Conservation (phyloP, 129 eudicot species). For the Helianthus tuberosus region DNA sequence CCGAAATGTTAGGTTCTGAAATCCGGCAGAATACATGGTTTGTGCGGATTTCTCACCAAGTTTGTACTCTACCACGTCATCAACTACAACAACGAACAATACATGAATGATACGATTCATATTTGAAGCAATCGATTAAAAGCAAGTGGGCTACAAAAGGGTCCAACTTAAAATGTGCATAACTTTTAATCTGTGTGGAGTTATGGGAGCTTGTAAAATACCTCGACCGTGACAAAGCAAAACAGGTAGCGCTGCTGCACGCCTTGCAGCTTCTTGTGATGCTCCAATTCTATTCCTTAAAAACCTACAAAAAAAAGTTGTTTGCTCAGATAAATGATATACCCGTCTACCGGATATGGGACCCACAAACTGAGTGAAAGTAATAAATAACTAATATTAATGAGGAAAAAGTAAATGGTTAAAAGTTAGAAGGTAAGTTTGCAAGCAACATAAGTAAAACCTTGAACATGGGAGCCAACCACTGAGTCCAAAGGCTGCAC, state of each 20-base stretch:
- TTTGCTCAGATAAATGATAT: slow-evolving; percentile 23
- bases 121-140: neutral
- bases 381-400: neutral
- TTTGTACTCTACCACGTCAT: slow-evolving; percentile 73
- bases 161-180: too few relatives aligned
- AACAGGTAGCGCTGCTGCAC: slow-evolving; percentile 67
- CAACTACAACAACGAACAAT: slow-evolving; percentile 54
- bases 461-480: slow-evolving; percentile 74
- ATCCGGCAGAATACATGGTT: slow-evolving; percentile 64
- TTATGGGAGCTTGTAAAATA: slow-evolving; percentile 23
- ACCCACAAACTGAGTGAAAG: slow-evolving; percentile 1
- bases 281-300: slow-evolving; percentile 53
- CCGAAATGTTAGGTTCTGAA: slow-evolving; percentile 58
- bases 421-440: neutral
- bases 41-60: slow-evolving; percentile 74
- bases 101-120: neutral
- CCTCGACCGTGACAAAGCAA: slow-evolving; percentile 85
- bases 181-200: too few relatives aligned
- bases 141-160: too few relatives aligned
- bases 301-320: slow-evolving; percentile 36
- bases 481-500: slow-evolving; percentile 53
- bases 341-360: neutral
- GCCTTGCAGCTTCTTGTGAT: slow-evolving; percentile 60
- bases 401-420: neutral
- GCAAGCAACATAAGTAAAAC: slow-evolving; percentile 25